phyloP scores from a whole-genome alignment of 2,329 filamentous ascomycete genomes.

The Incumbomyces lentus region DNA sequence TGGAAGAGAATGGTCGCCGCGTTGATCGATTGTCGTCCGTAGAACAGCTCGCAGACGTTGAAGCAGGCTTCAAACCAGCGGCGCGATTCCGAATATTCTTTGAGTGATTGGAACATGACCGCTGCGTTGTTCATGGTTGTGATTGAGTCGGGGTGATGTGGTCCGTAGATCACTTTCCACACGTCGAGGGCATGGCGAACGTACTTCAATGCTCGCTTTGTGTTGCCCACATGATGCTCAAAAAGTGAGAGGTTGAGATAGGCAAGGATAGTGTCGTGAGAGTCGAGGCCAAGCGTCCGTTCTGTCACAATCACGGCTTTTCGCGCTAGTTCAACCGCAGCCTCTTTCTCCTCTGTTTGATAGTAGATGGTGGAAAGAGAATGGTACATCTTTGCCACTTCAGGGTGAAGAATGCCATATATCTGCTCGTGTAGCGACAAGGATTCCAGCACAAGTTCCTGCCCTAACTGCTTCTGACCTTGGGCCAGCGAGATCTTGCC shows the following conservation, averaged over 20 bases:
- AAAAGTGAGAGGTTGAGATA: constrained; percentile 95
- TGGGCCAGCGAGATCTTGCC: constrained; percentile 94
- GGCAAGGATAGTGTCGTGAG: constrained; percentile 83
- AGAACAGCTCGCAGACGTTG: constrained; percentile 76
- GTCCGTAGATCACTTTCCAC: constrained; percentile 94
- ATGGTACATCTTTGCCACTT: constrained; percentile 92
- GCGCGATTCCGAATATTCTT: constrained; percentile 87
- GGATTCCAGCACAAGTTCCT: constrained; percentile 91
- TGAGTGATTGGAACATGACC: constrained; percentile 93
- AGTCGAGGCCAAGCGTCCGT: constrained; percentile 85
- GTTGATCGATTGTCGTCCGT: constrained; percentile 82
- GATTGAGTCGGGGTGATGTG: constrained; percentile 90
- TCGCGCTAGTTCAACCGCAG: constrained; percentile 85
- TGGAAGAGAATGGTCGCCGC: constrained; percentile 94
- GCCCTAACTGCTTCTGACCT: constrained; percentile 87
- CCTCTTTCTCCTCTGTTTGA: constrained; percentile 93
- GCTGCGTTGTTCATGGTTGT: constrained; percentile 98
- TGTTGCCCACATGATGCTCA: constrained; percentile 84
- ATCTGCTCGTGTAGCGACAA: constrained; percentile 96
- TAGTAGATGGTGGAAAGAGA: constrained; percentile 93
- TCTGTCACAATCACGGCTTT: constrained; percentile 96
- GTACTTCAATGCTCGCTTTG: constrained; percentile 74
- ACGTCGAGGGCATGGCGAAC: constrained; percentile 86
- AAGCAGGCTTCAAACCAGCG: constrained; percentile 95
- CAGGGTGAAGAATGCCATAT: constrained; percentile 91